Base-by-base conservation (phyloP, 1,284 basidiomycete species). In the Xerocomus amazonicus region DNA sequence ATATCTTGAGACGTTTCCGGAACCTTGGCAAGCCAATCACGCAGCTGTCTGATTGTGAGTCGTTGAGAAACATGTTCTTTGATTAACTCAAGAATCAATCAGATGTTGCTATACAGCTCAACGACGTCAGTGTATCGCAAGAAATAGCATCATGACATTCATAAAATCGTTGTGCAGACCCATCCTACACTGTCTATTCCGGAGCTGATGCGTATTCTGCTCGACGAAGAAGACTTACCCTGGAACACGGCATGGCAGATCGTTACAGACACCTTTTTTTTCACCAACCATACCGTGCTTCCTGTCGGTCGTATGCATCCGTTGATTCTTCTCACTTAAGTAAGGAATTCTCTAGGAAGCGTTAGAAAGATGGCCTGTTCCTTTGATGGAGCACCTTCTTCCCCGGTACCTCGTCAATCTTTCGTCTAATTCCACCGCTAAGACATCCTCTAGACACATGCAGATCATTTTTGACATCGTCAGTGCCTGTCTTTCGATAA, bases 171-270 rank as follows among this genome's bases (percentile, higher is more conserved):
- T 42, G 3, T 26, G 0, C 32, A 94, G 83, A 96, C 94, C 2
- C 93, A 97, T 69, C 93, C 94, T 0, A 95, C 92, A 6, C 78
- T 96, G 48, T 90, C 92, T 9, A 91, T 97, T 59, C 90, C 90
- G n/a, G 94, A 97, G 69, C 74, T 97, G 42, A 92, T 94, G 89
- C 84, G 93, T 44, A 83, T 97, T 55, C 79, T 89, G 29, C 71
- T 90, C 51, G 90, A 96, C 61, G 93, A 97, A 43, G 93, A 97
- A 68, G 89, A 93, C 35, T 63, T 93, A n/a, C 63, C 75, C 1
- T 97, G 91, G 84, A 80, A 83, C 56, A 65, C 72, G 10, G 92
- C 94, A 1, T 97, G 94, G 94, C 71, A 78, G 27, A 91, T 97
- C 59, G 83, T 86, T 37, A 91, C 83, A 44, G 86, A 87, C 67